These are phyloP conservation scores for Pseudogymnoascus verrucosus DNA, from an alignment of 2,329 filamentous ascomycete genomes.

Conservation along the genomic window DNA sequence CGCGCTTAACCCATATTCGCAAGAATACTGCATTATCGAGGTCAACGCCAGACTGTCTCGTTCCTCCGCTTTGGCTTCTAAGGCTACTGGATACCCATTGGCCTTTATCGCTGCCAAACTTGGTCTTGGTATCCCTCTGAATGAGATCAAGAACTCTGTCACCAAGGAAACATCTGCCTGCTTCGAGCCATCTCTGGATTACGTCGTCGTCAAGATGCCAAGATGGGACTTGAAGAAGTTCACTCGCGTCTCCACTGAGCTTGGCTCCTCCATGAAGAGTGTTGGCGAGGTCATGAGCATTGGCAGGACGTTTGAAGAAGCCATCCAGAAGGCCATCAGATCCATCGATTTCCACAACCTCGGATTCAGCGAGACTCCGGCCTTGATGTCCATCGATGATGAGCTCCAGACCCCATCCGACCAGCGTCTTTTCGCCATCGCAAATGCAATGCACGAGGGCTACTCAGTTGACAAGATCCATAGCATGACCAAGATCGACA, in stretches of 20 bases:
- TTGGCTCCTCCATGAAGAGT: slow-evolving; percentile 99
- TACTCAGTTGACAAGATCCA: slow-evolving; percentile 96
- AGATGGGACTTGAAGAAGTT: slow-evolving; percentile 99
- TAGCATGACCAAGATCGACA: slow-evolving; percentile 97
- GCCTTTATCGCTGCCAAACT: slow-evolving; percentile 97
- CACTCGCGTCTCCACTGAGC: slow-evolving; percentile 86
- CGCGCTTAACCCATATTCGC: slow-evolving; percentile 87
- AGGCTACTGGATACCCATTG: slow-evolving; percentile 92
- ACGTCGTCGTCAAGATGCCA: slow-evolving; percentile 97
- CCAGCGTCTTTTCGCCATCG: slow-evolving; percentile 93
- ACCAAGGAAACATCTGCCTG: slow-evolving; percentile 94
- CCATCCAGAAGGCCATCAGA: slow-evolving; percentile 95
- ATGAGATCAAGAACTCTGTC: slow-evolving; percentile 93
- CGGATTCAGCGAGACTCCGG: slow-evolving; percentile 79
- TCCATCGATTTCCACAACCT: slow-evolving; percentile 92
- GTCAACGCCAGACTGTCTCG: slow-evolving; percentile 94
- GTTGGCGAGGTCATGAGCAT: slow-evolving; percentile 99
- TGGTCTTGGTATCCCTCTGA: slow-evolving; percentile 86
- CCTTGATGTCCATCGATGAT: slow-evolving; percentile 90
- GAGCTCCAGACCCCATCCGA: slow-evolving; percentile 97
- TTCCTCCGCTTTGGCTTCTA: slow-evolving; percentile 91
- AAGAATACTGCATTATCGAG: slow-evolving; percentile 98
- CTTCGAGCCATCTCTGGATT: slow-evolving; percentile 97
- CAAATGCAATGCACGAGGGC: slow-evolving; percentile 91
- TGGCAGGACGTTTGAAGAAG: slow-evolving; percentile 92